Evolutionary conservation across 106 monocot species (phyloP), one percentile per base, ranked within the genome.

Genomic region (Apostasia ramifera): DNA sequence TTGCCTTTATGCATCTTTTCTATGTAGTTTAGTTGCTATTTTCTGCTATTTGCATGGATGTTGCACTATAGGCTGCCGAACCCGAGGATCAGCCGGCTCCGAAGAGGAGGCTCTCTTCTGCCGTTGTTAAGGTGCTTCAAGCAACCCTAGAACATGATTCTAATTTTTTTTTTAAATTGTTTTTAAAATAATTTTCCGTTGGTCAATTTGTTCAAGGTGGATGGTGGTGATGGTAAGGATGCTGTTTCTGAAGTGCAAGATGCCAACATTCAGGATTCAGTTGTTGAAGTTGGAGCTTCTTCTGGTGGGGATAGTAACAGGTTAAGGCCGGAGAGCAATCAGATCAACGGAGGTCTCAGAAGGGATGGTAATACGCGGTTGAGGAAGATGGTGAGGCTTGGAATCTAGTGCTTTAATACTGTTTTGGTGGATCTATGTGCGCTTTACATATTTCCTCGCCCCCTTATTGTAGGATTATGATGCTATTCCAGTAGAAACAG

Each of bases 61-160:
- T 63, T 61, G 12, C n/a, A 46, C 6, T 70, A 8, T 54, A 83
- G 92, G 78, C 73, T 50, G 67, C 9, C 5, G 89, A 83, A 40
- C 38, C 43, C 3, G 92, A 85, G 67, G 92, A 97, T 6, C 83
- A 92, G 71, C 84, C 92, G 41, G 59, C 78, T 1, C 78, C 80
- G 1, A 97, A 97, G 74, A 75, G 92, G 70, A 71, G 95, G 50
- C 80, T 97, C 15, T 85, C 78, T 53, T 97, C 95, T 0, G 86
- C 92, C 40, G 82, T 97, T 47, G 84, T 97, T 39, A 97, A 86
- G 67, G 92, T 97, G 77, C 43, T 54, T 43, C 57, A 47, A 8
- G 0, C 8, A 52, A 42, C 7, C 1, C 8, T 13, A 43, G 26
- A 63, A 26, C 26, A 26, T 26, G 26, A 26, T 26, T 26, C 26